Conservation (phyloP, 2,329 filamentous ascomycete species). For the Neofusicoccum cordaticola region DNA sequence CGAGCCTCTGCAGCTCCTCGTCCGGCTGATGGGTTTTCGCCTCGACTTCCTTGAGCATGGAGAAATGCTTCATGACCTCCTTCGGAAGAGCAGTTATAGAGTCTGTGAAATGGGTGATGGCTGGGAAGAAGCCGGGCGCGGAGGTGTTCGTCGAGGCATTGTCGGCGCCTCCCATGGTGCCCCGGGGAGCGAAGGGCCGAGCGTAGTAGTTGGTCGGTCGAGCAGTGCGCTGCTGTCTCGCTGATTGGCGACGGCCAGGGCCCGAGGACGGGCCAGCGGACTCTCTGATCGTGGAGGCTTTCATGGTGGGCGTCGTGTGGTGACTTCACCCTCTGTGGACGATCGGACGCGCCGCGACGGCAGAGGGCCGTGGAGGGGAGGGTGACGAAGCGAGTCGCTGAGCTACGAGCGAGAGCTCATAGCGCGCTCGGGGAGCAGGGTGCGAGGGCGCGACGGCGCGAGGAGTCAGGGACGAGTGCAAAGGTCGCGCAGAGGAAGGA, state of each 20-base stretch:
- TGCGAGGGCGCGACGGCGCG: neutral
- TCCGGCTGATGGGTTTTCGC: conserved; percentile 91
- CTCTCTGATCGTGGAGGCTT: conserved; percentile 14
- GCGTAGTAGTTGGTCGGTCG: conserved; percentile 53
- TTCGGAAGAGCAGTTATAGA: conserved; percentile 88
- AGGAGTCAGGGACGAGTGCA: neutral
- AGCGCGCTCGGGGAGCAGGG: neutral
- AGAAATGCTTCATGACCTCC: conserved; percentile 94
- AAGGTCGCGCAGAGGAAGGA: conserved; percentile 9
- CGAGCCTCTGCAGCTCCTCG: conserved; percentile 73
- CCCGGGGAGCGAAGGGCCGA: conserved; percentile 43
- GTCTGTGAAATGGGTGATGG: conserved; percentile 77
- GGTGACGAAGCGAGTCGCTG: neutral
- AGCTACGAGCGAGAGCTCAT: conserved; percentile 3
- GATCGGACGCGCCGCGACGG: conserved; percentile 6
- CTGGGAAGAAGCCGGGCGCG: conserved; percentile 59
- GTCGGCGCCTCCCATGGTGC: conserved; percentile 34
- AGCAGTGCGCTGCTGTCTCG: conserved; percentile 46
- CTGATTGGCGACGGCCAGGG: conserved; percentile 37
- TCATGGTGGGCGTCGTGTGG: conserved; percentile 17
- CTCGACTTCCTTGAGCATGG: conserved; percentile 93
- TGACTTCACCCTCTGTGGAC: conserved; percentile 12
- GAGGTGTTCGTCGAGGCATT: conserved; percentile 36
- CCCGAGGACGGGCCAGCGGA: neutral
- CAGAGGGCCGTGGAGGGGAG: neutral